A percentile compares a stretch with the other conserved stretches of the same genome.
Evolutionary conservation across 2,329 filamentous ascomycete species (phyloP).

Genomic region (Fusarium newnesense): DNA sequence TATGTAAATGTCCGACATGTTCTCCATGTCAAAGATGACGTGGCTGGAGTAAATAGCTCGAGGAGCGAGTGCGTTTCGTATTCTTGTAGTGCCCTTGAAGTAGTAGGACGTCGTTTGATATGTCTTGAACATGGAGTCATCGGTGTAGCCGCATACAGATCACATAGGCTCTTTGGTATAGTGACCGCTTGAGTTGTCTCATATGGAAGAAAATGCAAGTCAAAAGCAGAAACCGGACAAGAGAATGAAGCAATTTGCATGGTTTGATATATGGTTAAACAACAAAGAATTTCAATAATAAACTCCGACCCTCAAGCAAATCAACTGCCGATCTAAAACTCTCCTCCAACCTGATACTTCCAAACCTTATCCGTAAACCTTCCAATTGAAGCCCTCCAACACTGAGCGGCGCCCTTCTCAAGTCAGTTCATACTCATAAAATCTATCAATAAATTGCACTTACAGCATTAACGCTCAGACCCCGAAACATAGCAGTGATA

Average conservation of each 20-base stretch:
- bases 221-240: too few relatives aligned
- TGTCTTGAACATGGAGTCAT: too few relatives aligned
- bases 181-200: too few relatives aligned
- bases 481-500: conserved; percentile 21
- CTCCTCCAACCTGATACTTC: conserved; percentile 26
- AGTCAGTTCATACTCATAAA: background rate
- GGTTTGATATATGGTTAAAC: background rate
- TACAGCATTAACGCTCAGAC: conserved; percentile 19
- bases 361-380: conserved; percentile 26
- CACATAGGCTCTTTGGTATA: too few relatives aligned
- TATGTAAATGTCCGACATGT: rapidly evolving
- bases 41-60: too few relatives aligned
- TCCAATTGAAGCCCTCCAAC: conserved; percentile 26
- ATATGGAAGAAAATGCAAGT: rapidly evolving
- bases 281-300: background rate
- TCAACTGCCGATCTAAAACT: background rate
- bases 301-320: rapidly evolving
- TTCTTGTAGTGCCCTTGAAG: too few relatives aligned
- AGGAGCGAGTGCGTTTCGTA: too few relatives aligned
- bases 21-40: too few relatives aligned
- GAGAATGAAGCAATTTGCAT: too few relatives aligned
- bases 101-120: too few relatives aligned
- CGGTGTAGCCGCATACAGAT: too few relatives aligned
- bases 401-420: conserved; percentile 16
- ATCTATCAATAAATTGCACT: background rate